Base-by-base conservation (phyloP, 139 green algal genomes). In the Tetradesmus obliquus region DNA sequence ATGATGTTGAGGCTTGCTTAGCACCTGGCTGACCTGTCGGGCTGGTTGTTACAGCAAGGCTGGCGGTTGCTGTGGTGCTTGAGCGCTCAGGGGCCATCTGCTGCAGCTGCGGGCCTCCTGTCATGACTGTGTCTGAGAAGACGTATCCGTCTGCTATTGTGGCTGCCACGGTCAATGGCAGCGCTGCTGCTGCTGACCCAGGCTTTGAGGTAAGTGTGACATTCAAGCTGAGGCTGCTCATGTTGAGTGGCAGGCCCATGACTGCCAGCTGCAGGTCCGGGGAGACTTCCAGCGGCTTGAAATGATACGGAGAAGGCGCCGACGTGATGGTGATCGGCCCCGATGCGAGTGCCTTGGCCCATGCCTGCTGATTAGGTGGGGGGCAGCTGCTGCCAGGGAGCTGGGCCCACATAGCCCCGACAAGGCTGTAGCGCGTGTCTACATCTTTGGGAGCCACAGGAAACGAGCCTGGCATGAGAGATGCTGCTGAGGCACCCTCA, bases 201-300 rank as follows among this genome's bases (percentile, higher is more conserved):
- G 32, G 84, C 53, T 55, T 74, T 84, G 79, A 84, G 62, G 57
- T 66, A 5, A 92, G 53, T 4, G 74, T 91, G 19, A 91, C 5
- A 71, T 92, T 92, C 2, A 90, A 24, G 22, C 15, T 53, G 54
- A 92, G 83, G 57, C 54, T 60, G 32, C 55, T 87, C 15, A 92
- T 86, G 71, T 92, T 92, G 72, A 92, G 90, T 15, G 90, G 90
- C 4, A 92, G 81, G n/a, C 83, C 83, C 17, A 92, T 53, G 6
- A 92, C 83, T 2, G 51, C 54, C 5, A 57, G 19, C n/a, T 87
- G 55, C 55, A 92, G 72, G 32, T 32, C 62, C 4, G 90, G 90
- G 45, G 51, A 87, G 19, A 92, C 9, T 5, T 22, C 3, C 22
- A 92, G 53, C 0, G 90, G 83, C 45, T 79, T 87, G 90, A 83